Evolutionary conservation across 352 stramenopile species (phyloP).

Genomic region (Globisporangium iwayamae): DNA sequence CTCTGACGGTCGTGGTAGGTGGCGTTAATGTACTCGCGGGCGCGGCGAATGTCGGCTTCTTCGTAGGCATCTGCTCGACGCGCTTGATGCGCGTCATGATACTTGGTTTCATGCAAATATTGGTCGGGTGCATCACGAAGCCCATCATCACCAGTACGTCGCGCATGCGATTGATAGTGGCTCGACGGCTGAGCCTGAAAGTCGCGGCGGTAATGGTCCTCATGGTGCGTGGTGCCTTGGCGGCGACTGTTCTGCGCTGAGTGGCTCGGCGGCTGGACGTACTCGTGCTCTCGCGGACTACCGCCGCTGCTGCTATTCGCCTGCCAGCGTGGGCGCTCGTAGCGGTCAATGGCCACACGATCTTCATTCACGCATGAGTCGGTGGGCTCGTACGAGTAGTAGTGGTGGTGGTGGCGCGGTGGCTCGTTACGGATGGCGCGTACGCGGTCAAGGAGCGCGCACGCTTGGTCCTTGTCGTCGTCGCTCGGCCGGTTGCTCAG

Average conservation of each 20-base stretch:
- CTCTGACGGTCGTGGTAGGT: not conserved
- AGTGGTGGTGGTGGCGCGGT: conserved; percentile 10
- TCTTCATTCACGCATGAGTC: not conserved
- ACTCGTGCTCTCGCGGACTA: not conserved
- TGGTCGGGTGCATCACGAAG: not conserved
- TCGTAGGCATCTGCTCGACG: not conserved
- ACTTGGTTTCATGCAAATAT: not conserved
- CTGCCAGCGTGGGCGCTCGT: conserved; percentile 1
- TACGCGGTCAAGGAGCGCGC: conserved; percentile 40
- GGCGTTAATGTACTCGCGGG: not conserved
- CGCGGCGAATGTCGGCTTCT: not conserved
- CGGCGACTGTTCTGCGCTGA: not conserved
- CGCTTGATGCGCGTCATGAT: not conserved
- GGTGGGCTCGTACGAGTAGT: not conserved
- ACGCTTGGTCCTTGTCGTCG: conserved; percentile 25
- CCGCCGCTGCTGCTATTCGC: not conserved
- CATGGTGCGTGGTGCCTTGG: not conserved
- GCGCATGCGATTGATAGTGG: not conserved
- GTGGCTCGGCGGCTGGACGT: conserved; percentile 4
- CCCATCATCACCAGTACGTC: not conserved
- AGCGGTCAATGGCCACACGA: not conserved
- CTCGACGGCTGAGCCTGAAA: not conserved
- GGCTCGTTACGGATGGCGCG: conserved; percentile 10
- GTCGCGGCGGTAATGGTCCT: not conserved
- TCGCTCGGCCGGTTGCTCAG: conserved; percentile 4